phyloP scores from a whole-genome alignment of 164 flowering plant species.

The Stephania japonica region DNA sequence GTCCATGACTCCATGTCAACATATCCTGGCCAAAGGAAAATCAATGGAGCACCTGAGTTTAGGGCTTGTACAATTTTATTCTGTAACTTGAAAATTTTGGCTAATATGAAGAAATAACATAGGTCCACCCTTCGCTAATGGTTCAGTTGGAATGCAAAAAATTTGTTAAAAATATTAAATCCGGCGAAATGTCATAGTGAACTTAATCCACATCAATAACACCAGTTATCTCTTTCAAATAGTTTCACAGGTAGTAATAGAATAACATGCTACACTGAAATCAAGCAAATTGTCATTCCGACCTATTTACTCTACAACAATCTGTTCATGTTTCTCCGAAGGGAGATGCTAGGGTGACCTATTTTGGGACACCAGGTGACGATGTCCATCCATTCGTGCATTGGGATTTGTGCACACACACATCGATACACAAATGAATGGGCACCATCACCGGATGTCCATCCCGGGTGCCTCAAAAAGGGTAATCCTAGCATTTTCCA shows the following conservation, averaged over 20 bases:
- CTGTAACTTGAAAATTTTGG: slow-evolving; percentile 15
- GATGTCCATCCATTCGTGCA: too few relatives aligned
- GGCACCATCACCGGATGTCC: too few relatives aligned
- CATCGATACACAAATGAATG: too few relatives aligned
- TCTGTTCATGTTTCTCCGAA: too few relatives aligned
- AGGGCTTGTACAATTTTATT: slow-evolving; percentile 12
- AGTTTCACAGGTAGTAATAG: neutral
- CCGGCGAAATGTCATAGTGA: neutral
- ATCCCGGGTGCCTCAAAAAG: too few relatives aligned
- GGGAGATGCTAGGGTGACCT: too few relatives aligned
- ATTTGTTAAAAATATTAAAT: neutral
- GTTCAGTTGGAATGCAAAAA: neutral
- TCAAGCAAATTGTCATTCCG: neutral
- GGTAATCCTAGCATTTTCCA: too few relatives aligned
- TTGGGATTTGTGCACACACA: too few relatives aligned
- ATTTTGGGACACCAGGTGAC: too few relatives aligned
- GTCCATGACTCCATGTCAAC: neutral
- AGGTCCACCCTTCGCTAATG: neutral
- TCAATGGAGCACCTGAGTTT: neutral
- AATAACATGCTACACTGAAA: neutral
- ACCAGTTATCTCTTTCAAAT: too few relatives aligned
- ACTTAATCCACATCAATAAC: neutral
- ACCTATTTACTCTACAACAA: too few relatives aligned
- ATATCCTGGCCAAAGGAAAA: neutral
- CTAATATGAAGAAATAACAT: slow-evolving; percentile 10